Conservation (phyloP, 139 green algal genomes). For the Nannochloris sp. region DNA sequence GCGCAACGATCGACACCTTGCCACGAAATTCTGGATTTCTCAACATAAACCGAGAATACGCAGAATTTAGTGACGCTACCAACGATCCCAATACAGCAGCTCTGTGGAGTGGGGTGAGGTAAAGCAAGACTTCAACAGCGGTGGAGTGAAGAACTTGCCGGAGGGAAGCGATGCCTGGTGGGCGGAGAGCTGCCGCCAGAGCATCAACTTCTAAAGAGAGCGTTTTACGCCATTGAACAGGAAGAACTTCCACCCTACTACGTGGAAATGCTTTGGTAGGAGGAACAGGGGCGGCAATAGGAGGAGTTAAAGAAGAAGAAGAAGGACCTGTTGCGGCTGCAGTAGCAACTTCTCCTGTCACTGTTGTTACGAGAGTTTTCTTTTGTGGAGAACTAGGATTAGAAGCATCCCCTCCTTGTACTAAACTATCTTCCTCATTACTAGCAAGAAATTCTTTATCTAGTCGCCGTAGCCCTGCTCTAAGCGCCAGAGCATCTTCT, state of each 20-base stretch:
- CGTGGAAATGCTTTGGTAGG: too few species aligned
- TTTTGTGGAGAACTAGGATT: too few species aligned
- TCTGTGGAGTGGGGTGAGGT: slow-evolving; percentile 56
- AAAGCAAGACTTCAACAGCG: slow-evolving; percentile 71
- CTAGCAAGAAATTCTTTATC: too few species aligned
- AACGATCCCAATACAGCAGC: slow-evolving; percentile 56
- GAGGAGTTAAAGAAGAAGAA: neutral
- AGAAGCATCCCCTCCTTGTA: too few species aligned
- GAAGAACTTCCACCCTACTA: slow-evolving; percentile 46
- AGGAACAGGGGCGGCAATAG: neutral
- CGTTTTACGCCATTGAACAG: slow-evolving; percentile 64
- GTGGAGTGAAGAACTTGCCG: slow-evolving; percentile 50
- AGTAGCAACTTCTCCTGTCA: neutral
- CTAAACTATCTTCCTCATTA: too few species aligned
- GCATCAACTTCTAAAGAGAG: slow-evolving; percentile 52
- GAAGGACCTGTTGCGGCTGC: neutral
- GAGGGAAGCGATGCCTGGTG: slow-evolving; percentile 41
- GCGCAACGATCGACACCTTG: slow-evolving; percentile 54
- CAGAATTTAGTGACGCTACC: slow-evolving; percentile 43
- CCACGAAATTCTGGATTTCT: slow-evolving; percentile 63
- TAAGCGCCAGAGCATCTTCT: slow-evolving; percentile 25
- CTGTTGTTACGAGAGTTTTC: neutral
- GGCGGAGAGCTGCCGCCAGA: slow-evolving; percentile 40
- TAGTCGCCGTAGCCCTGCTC: too few species aligned
- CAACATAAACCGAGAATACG: slow-evolving; percentile 41